phyloP scores from a whole-genome alignment of 1,139 yeast genomes.

The Hyphopichia wangnamkhiaoensis region DNA sequence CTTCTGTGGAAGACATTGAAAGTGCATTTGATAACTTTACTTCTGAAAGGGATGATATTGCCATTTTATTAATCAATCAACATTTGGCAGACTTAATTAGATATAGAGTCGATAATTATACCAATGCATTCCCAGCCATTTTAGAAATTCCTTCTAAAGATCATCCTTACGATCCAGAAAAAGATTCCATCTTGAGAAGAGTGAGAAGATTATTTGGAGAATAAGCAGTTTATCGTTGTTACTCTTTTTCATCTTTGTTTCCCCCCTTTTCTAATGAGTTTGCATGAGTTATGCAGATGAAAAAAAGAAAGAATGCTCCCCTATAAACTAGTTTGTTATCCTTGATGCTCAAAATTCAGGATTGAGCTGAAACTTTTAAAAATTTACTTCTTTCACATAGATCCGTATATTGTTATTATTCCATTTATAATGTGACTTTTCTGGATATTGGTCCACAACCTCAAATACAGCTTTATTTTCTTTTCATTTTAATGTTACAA shows the following conservation, averaged over 20 bases:
- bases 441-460: too few relatives aligned
- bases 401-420: too few relatives aligned
- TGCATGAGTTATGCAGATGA: too few relatives aligned
- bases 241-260: background rate
- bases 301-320: too few relatives aligned
- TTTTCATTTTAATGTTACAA: background rate
- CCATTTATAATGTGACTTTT: too few relatives aligned
- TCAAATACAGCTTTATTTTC: too few relatives aligned
- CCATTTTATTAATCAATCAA: constrained; percentile 89
- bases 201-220: constrained; percentile 95
- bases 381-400: too few relatives aligned
- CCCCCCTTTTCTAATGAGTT: background rate
- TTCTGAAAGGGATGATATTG: constrained; percentile 79
- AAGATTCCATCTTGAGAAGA: constrained; percentile 91
- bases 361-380: too few relatives aligned
- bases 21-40: constrained; percentile 77
- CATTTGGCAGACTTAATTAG: constrained; percentile 93
- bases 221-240: constrained; percentile 27
- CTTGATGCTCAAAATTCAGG: too few relatives aligned
- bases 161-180: constrained; percentile 97
- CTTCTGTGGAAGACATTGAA: constrained; percentile 74
- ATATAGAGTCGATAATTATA: constrained; percentile 74
- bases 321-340: too few relatives aligned
- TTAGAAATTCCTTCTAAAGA: constrained; percentile 97
- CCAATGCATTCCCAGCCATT: constrained; percentile 94